Conservation (phyloP, 306 rosid species). For the Lathyrus oleraceus region DNA sequence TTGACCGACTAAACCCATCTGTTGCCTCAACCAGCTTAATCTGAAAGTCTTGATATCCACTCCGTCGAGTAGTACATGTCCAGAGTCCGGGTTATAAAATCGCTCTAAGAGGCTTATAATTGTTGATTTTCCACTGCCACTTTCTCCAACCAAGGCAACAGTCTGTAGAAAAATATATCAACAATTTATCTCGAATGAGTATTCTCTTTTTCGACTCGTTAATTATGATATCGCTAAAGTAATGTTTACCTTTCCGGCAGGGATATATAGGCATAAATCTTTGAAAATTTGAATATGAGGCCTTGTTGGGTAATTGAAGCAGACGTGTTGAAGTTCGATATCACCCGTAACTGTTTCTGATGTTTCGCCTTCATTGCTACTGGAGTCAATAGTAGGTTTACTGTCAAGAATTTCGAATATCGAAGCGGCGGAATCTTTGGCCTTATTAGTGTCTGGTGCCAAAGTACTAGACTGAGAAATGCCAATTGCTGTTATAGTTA, state of each 20-base stretch:
- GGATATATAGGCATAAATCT: constrained; percentile 59
- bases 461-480: constrained; percentile 66
- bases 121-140: constrained; percentile 93
- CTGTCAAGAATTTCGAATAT: constrained; percentile 75
- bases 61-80: constrained; percentile 62
- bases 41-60: constrained; percentile 49
- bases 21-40: constrained; percentile 80
- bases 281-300: constrained; percentile 71
- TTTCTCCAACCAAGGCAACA: constrained; percentile 92
- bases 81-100: constrained; percentile 72
- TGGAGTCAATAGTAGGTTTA: constrained; percentile 69
- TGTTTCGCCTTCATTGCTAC: constrained; percentile 54
- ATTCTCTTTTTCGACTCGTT: background rate
- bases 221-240: background rate
- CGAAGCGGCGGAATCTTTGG: constrained; percentile 85
- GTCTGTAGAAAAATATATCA: constrained; percentile 46
- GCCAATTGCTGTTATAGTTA: constrained; percentile 68
- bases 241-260: constrained; percentile 74
- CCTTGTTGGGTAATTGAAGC: constrained; percentile 72
- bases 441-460: constrained; percentile 84
- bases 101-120: constrained; percentile 73
- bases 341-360: constrained; percentile 47
- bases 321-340: constrained; percentile 62
- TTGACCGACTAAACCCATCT: constrained; percentile 90
- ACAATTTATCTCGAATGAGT: constrained; percentile 4